Base-by-base conservation (phyloP, 495 filamentous ascomycete genomes). In the Peziza echinospora region DNA sequence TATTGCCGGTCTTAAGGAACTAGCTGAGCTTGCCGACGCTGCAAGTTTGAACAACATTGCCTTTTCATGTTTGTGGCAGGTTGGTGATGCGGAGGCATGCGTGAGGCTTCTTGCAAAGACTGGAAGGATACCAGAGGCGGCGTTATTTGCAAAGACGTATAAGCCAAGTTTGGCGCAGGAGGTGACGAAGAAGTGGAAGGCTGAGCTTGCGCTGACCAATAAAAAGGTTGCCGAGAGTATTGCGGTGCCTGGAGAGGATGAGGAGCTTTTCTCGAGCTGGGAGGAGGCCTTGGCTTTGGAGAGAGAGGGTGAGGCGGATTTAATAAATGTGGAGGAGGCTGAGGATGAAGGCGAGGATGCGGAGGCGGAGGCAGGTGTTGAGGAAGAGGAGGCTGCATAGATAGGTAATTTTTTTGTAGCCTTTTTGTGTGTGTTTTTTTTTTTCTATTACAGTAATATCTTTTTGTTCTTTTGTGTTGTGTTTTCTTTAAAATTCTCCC, bases 231-330 rank as follows among this genome's bases (percentile, higher is more conserved):
- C 76, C 10, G 76, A 83, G 60, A 72, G 81, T 49, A 70, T 96
- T 46, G 89, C 80, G 48, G 68, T 86, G n/a, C 89, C 89, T 0
- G 69, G 67, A 5, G 79, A 85, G 40, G 89, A 97, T 54, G 81
- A 79, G 41, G 89, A 93, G 34, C 66, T 97, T 45, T 97, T 94
- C 66, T 86, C 87, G 0, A 84, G 93, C 54, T 96, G 86, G 87
- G 81, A 89, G 0, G 82, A 87, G 61, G 93, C 79, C 65, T 58
- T 94, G 53, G 71, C 66, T 55, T 55, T 93, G 43, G 89, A 94
- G 67, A 75, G 69, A 53, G 76, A 84, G 53, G 52, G 56, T 54
- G 9, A 51, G 45, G 59, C 65, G 22, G 68, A 69, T 41, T 55
- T 70, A 46, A 72, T 69, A 43, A 69, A 72, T 47, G 61, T 71